phyloP scores from a whole-genome alignment of 805 yeast species.

The Saturnispora gosingensis region DNA sequence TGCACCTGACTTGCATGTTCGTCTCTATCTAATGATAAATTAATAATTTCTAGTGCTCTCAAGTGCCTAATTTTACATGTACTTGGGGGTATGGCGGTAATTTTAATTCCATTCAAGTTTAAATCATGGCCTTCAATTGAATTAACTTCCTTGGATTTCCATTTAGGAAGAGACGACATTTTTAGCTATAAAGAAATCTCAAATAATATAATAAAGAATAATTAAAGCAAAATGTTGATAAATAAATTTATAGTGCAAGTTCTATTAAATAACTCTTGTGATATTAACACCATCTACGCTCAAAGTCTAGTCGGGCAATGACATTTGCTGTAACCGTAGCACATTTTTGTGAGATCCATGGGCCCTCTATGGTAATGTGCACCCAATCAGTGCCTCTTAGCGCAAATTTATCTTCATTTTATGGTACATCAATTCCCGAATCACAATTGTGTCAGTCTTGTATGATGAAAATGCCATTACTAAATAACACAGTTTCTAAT shows the following conservation, averaged over 20 bases:
- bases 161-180: slow-evolving; percentile 6
- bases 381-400: slow-evolving; percentile 34
- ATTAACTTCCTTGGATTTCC: not conserved
- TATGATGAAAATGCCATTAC: slow-evolving; percentile 26
- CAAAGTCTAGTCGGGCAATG: slow-evolving; percentile 12
- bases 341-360: slow-evolving; percentile 74
- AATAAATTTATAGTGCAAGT: not conserved
- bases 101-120: slow-evolving; percentile 1
- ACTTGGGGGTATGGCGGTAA: slow-evolving; percentile 9
- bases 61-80: slow-evolving; percentile 23
- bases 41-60: slow-evolving; percentile 2
- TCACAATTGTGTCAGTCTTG: slow-evolving; percentile 49
- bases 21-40: not conserved
- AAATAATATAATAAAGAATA: not conserved
- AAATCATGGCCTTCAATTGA: not conserved
- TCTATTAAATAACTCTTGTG: not conserved
- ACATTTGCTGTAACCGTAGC: slow-evolving; percentile 47
- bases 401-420: slow-evolving; percentile 20
- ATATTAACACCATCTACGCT: not conserved
- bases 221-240: not conserved
- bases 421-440: slow-evolving; percentile 30
- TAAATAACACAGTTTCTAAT: not conserved
- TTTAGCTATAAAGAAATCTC: not conserved
- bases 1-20: not conserved
- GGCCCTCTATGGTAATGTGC: slow-evolving; percentile 58